Evolutionary conservation across 2,329 filamentous ascomycete species (phyloP).

Genomic region (Alternaria sp.): DNA sequence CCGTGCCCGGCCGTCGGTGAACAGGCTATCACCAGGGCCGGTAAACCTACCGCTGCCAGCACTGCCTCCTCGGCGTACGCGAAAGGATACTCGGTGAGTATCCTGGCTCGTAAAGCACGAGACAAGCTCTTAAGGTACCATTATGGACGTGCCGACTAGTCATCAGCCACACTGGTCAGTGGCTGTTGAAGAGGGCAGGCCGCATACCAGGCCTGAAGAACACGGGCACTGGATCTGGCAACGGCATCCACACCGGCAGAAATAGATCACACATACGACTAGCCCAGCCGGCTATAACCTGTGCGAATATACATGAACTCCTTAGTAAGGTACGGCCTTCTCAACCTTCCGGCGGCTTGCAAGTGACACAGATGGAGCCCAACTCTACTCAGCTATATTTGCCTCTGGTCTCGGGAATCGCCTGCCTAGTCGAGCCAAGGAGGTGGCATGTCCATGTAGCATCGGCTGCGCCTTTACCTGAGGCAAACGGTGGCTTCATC

Average conservation of each 20-base stretch:
- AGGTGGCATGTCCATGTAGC: background rate
- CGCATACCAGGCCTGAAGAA: background rate
- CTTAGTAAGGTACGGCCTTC: background rate
- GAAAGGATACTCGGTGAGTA: background rate
- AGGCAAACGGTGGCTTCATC: background rate
- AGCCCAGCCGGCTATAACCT: background rate
- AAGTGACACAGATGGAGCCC: background rate
- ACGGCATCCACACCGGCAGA: background rate
- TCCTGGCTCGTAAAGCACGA: background rate
- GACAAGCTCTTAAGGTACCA: background rate
- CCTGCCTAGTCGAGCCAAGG: background rate
- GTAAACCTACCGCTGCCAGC: background rate
- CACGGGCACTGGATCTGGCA: background rate
- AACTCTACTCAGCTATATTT: background rate
- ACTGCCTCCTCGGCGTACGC: background rate
- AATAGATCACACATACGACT: background rate
- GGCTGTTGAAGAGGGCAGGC: background rate
- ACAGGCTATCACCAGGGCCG: background rate
- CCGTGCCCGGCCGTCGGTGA: background rate
- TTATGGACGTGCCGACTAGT: background rate
- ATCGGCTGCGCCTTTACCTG: background rate
- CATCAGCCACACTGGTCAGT: background rate
- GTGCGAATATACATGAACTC: background rate
- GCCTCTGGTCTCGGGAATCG: background rate
- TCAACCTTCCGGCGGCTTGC: background rate